Evolutionary conservation across 805 yeast species (phyloP).

Genomic region (Pichia nakasei): DNA sequence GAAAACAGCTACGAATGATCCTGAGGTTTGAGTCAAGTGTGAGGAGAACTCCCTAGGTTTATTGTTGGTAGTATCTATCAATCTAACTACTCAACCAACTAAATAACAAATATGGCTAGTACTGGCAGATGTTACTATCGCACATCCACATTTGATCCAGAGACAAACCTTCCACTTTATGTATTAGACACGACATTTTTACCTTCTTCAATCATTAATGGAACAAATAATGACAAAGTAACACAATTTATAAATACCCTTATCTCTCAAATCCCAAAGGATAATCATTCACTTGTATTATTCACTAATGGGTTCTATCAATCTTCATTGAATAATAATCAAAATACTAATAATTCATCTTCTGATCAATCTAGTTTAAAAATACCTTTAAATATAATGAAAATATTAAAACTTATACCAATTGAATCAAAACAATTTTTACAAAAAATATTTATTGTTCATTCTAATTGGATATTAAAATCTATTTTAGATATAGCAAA

Average conservation of each 20-base stretch:
- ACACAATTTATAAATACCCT: conserved; percentile 51
- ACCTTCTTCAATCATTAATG: conserved; percentile 44
- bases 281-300: conserved; percentile 59
- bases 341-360: not conserved
- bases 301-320: conserved; percentile 74
- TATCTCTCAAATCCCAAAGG: conserved; percentile 47
- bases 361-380: conserved; percentile 9
- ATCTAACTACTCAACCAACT: too few relatives aligned
- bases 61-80: too few relatives aligned
- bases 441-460: conserved; percentile 65
- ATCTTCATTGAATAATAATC: conserved; percentile 7
- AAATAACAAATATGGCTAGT: not conserved
- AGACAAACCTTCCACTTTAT: conserved; percentile 60
- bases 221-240: conserved; percentile 21
- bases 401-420: conserved; percentile 48
- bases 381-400: conserved; percentile 28
- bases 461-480: conserved; percentile 83
- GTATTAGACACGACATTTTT: conserved; percentile 77
- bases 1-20: too few relatives aligned
- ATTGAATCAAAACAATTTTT: conserved; percentile 45
- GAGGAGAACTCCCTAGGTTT: too few relatives aligned
- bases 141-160: conserved; percentile 57
- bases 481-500: conserved; percentile 65
- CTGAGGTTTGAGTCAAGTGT: too few relatives aligned
- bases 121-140: conserved; percentile 19